Percentiles rank a stretch among this genome's conserved stretches.
These are phyloP conservation scores for Ascochyta viciae-villosae DNA, from an alignment of 2,329 filamentous ascomycete genomes.

Conservation along the genomic window DNA sequence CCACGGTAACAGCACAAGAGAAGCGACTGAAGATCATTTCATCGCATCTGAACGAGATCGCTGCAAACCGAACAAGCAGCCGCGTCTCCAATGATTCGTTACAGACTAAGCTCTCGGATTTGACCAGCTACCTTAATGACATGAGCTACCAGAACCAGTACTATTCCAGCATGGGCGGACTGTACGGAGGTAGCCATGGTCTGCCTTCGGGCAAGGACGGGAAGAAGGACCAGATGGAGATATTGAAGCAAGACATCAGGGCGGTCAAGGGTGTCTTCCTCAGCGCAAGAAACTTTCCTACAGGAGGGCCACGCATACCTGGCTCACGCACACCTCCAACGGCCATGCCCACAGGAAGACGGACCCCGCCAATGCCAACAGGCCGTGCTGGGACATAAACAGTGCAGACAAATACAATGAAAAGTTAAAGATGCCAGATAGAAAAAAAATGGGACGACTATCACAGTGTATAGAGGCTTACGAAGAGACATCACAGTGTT, in stretches of 20 bases:
- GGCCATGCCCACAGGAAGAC: slow-evolving; percentile 30
- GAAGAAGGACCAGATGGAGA: slow-evolving; percentile 73
- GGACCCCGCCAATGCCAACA: slow-evolving; percentile 10
- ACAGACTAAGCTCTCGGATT: slow-evolving; percentile 57
- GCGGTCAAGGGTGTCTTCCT: slow-evolving; percentile 80
- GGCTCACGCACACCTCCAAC: slow-evolving; percentile 12
- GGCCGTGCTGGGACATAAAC: slow-evolving; percentile 22
- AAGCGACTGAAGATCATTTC: slow-evolving; percentile 59
- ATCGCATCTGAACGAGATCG: slow-evolving; percentile 60
- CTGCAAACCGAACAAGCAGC: slow-evolving; percentile 57
- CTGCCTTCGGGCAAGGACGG: slow-evolving; percentile 58
- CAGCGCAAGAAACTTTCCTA: slow-evolving; percentile 74
- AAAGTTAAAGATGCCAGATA: neutral
- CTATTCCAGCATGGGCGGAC: slow-evolving; percentile 52
- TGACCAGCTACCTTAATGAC: slow-evolving; percentile 69
- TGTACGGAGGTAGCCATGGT: slow-evolving; percentile 41
- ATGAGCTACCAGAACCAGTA: slow-evolving; percentile 50
- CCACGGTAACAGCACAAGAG: slow-evolving; percentile 49
- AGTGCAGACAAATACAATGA: neutral
- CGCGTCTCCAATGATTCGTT: slow-evolving; percentile 59
- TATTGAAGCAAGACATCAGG: slow-evolving; percentile 76
- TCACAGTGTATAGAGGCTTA: neutral
- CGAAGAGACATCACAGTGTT: neutral
- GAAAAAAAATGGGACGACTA: neutral
- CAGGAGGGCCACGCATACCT: slow-evolving; percentile 28